Conservation (phyloP, 1,284 basidiomycete species). For the Ustilago lituana region DNA sequence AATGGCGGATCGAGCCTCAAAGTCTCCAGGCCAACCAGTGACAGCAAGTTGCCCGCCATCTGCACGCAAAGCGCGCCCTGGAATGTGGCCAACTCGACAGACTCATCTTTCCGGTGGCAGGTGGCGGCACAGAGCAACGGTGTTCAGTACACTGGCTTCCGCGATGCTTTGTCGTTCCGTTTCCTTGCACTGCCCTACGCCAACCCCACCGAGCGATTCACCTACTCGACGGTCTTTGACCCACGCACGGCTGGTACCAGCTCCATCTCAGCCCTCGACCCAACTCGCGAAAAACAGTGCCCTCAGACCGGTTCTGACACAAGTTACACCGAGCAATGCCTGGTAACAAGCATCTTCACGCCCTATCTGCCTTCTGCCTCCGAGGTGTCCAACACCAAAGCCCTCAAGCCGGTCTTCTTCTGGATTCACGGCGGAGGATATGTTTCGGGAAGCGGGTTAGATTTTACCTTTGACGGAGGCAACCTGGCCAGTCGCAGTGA, state of each 20-base stretch:
- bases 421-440: slow-evolving; percentile 69
- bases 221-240: slow-evolving; percentile 40
- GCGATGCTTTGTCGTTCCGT: slow-evolving; percentile 43
- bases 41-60: slow-evolving; percentile 20
- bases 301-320: slow-evolving; percentile 16
- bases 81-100: slow-evolving; percentile 25
- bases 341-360: slow-evolving; percentile 73
- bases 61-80: slow-evolving; percentile 43
- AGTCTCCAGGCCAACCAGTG: slow-evolving; percentile 2
- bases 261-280: slow-evolving; percentile 19
- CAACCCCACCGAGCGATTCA: slow-evolving; percentile 35
- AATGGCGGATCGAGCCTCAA: slow-evolving; percentile 1
- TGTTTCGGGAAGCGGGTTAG: slow-evolving; percentile 68
- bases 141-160: slow-evolving; percentile 35
- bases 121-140: slow-evolving; percentile 24
- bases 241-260: not conserved
- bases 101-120: slow-evolving; percentile 25
- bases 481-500: slow-evolving; percentile 69
- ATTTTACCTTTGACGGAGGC: slow-evolving; percentile 70
- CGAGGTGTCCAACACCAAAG: not conserved
- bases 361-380: slow-evolving; percentile 69
- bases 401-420: slow-evolving; percentile 73
- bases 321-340: slow-evolving; percentile 69
- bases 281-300: slow-evolving; percentile 25
- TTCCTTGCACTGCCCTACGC: slow-evolving; percentile 41